Evolutionary conservation across 805 yeast species (phyloP), one percentile per base, ranked within the genome.

Genomic region (Nakazawaea ishiwadae): DNA sequence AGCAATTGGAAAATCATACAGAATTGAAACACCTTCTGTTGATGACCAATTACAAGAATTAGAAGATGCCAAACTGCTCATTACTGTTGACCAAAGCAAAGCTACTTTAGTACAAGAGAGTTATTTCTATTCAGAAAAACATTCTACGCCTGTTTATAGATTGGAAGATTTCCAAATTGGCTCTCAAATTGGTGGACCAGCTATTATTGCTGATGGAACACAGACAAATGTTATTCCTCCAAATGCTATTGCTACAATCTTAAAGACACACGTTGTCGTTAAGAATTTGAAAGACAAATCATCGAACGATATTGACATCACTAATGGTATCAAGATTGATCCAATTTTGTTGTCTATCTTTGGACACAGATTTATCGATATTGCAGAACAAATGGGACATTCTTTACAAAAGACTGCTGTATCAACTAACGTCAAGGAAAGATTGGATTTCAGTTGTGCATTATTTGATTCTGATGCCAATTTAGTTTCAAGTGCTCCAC

Each of bases 341-440:
- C 93, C 93, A 1, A 75, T 86, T 26, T 64, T 79, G 48, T 59
- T 86, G 30, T 83, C 95, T 0, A 81, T 86, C 18, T 86, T 86
- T 60, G 82, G 87, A 26, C 89, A 85, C 58, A 67, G 95, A 46
- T 86, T 86, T 58, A 85, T 86, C 91, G 88, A 87, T 48, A 85
- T 87, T 58, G 96, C 96, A 7, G 95, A 86, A 51, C 91, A 84
- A 55, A 86, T 86, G 95, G 91, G 95, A 29, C 75, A 74, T 28
- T 82, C 90, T 4, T 65, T 86, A 42, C 84, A 84, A 49, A 82
- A 83, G 60, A 86, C 93, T 0, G 72, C 91, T 2, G 88, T 86
- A 8, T 79, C 88, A 4, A 84, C 90, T 2, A 86, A 86, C 53
- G 90, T 86, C 30, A 86, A 86, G 54, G 95, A 86, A 55, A 66